These are phyloP conservation scores for Fusarium lateritium DNA, from an alignment of 2,329 filamentous ascomycete genomes.

Conservation along the genomic window DNA sequence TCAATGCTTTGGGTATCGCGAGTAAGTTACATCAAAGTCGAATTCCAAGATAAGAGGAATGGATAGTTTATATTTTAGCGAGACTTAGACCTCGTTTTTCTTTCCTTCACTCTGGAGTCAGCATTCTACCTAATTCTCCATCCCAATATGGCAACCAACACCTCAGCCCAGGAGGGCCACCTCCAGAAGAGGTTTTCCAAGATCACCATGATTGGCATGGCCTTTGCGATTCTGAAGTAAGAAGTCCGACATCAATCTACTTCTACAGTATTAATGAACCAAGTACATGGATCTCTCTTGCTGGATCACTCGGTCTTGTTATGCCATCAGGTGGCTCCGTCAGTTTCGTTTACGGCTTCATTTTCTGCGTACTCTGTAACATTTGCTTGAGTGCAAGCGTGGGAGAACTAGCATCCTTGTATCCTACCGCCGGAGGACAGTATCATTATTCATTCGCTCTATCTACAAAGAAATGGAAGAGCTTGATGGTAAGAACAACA, in stretches of 20 bases:
- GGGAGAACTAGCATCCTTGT: slow-evolving; percentile 41
- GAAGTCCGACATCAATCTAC: not conserved
- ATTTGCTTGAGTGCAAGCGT: slow-evolving; percentile 40
- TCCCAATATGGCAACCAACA: slow-evolving; percentile 23
- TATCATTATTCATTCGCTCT: slow-evolving; percentile 62
- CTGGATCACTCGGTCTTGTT: slow-evolving; percentile 60
- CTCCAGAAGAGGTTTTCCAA: slow-evolving; percentile 46
- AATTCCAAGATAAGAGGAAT: slow-evolving; percentile 6
- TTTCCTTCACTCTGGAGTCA: not conserved
- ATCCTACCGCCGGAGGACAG: slow-evolving; percentile 50
- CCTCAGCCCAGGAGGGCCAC: slow-evolving; percentile 28
- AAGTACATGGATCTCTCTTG: slow-evolving; percentile 56
- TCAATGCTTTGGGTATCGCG: not conserved
- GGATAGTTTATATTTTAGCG: slow-evolving; percentile 11
- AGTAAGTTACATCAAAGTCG: not conserved
- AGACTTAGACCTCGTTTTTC: not conserved
- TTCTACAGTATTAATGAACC: not conserved
- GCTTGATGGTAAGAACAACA: slow-evolving; percentile 49
- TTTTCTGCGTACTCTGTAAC: slow-evolving; percentile 48
- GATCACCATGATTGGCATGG: slow-evolving; percentile 52
- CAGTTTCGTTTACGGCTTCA: slow-evolving; percentile 57
- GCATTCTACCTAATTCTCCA: not conserved
- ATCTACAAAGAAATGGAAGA: slow-evolving; percentile 58
- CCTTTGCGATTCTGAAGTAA: slow-evolving; percentile 62
- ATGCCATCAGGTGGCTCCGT: slow-evolving; percentile 60